These are phyloP conservation scores for Tricholoma sp. DNA, from an alignment of 768 basidiomycete genomes.

Conservation along the genomic window DNA sequence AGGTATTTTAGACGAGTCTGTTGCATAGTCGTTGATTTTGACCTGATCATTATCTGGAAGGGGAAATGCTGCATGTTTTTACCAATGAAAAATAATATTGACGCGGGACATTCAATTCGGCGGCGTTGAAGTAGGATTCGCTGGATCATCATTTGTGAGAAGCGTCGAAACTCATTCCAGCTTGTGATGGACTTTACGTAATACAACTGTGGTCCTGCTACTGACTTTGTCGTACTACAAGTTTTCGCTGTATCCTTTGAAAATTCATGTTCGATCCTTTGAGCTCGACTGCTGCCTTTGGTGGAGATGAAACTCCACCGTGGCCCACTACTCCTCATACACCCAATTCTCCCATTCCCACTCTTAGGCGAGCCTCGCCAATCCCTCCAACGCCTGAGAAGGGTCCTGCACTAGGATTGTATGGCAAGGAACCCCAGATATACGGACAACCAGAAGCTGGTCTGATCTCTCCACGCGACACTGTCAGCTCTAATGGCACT, in stretches of 20 bases:
- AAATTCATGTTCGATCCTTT: slow-evolving; percentile 69
- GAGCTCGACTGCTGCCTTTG: slow-evolving; percentile 50
- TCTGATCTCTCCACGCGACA: slow-evolving; percentile 70
- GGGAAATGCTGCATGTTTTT: background rate
- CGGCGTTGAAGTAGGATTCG: slow-evolving; percentile 54
- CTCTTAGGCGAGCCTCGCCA: slow-evolving; percentile 53
- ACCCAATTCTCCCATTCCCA: slow-evolving; percentile 66
- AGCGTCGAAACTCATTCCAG: slow-evolving; percentile 1
- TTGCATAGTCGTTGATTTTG: background rate
- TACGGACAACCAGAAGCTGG: slow-evolving; percentile 85
- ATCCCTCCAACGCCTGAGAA: slow-evolving; percentile 46
- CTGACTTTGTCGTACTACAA: slow-evolving; percentile 46
- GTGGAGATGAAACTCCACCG: slow-evolving; percentile 47
- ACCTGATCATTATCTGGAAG: slow-evolving; percentile 32
- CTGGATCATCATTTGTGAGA: too few species aligned
- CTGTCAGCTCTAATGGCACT: slow-evolving; percentile 60
- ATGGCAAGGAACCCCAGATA: slow-evolving; percentile 79
- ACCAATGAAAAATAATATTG: background rate
- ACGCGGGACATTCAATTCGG: slow-evolving; percentile 55
- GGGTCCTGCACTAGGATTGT: slow-evolving; percentile 51
- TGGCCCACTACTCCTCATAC: slow-evolving; percentile 83
- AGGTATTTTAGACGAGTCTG: slow-evolving; percentile 34
- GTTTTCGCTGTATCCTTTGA: background rate
- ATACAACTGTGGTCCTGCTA: slow-evolving; percentile 60
- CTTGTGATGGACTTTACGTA: too few species aligned